These are phyloP conservation scores for Candida loeiensis DNA, from an alignment of 805 yeast species.

Conservation along the genomic window DNA sequence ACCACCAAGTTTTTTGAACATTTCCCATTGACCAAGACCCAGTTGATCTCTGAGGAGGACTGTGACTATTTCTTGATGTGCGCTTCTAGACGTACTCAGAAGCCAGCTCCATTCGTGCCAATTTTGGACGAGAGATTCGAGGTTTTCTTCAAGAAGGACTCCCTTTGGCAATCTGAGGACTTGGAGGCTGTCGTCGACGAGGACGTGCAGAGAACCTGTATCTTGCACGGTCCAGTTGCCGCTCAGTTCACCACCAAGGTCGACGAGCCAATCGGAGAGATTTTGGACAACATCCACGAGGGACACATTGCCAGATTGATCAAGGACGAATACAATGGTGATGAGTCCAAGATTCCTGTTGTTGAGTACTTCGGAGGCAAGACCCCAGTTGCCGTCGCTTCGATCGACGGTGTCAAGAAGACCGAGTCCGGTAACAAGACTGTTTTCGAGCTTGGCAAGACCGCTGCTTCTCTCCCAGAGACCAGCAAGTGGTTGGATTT, in stretches of 20 bases:
- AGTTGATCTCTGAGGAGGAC: constrained; percentile 92
- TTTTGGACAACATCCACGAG: constrained; percentile 82
- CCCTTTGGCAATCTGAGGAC: constrained; percentile 98
- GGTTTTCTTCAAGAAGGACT: constrained; percentile 96
- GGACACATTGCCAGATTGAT: constrained; percentile 78
- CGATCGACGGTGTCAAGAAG: constrained; percentile 35
- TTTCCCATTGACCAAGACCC: constrained; percentile 73
- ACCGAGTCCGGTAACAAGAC: constrained; percentile 18
- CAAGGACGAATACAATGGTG: constrained; percentile 66
- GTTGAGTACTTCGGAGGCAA: constrained; percentile 87
- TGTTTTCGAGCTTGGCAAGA: constrained; percentile 37
- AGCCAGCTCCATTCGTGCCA: constrained; percentile 98
- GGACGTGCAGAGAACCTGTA: constrained; percentile 99
- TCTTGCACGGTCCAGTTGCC: constrained; percentile 97
- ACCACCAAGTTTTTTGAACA: constrained; percentile 57
- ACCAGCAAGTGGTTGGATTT: constrained; percentile 64
- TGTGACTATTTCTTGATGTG: constrained; percentile 84
- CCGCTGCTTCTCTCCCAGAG: constrained; percentile 18
- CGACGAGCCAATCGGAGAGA: constrained; percentile 89
- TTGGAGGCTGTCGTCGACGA: constrained; percentile 92
- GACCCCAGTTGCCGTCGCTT: constrained; percentile 28
- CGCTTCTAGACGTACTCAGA: constrained; percentile 80
- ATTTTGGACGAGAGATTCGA: constrained; percentile 91
- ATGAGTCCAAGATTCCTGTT: constrained; percentile 70
- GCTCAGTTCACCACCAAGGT: constrained; percentile 84